Evolutionary conservation across 805 yeast species (phyloP).

Genomic region (Starmerella etchellsii): DNA sequence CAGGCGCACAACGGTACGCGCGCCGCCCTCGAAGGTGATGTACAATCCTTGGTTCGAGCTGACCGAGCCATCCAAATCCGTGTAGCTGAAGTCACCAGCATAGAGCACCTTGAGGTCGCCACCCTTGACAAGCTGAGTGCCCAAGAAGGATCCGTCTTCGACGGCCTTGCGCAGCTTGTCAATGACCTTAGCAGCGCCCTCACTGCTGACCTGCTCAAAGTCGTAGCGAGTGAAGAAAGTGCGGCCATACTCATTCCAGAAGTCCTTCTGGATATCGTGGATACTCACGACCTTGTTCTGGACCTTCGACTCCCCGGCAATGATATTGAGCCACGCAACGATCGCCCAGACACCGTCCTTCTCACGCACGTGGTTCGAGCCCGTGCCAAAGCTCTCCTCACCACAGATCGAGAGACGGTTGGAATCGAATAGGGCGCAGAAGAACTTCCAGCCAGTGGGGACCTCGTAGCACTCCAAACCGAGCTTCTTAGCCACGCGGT

Average conservation of each 20-base stretch:
- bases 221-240: conserved; percentile 96
- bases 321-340: conserved; percentile 89
- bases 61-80: conserved; percentile 88
- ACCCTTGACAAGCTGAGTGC: conserved; percentile 32
- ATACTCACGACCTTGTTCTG: conserved; percentile 57
- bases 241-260: conserved; percentile 89
- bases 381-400: conserved; percentile 96
- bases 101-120: conserved; percentile 48
- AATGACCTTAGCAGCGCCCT: conserved; percentile 62
- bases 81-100: conserved; percentile 81
- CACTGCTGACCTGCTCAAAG: conserved; percentile 67
- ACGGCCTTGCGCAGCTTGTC: conserved; percentile 33
- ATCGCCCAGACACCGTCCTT: conserved; percentile 98
- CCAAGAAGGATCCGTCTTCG: conserved; percentile 35
- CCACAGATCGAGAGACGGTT: conserved; percentile 92
- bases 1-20: conserved; percentile 75
- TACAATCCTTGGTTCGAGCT: conserved; percentile 79
- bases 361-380: conserved; percentile 93
- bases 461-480: conserved; percentile 77
- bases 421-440: conserved; percentile 90
- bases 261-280: conserved; percentile 62
- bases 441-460: conserved; percentile 98
- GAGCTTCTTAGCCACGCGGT: conserved; percentile 70
- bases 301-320: conserved; percentile 63
- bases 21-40: conserved; percentile 67